These are phyloP conservation scores for Puccinia hordei DNA, from an alignment of 1,284 basidiomycete genomes.

Conservation along the genomic window DNA sequence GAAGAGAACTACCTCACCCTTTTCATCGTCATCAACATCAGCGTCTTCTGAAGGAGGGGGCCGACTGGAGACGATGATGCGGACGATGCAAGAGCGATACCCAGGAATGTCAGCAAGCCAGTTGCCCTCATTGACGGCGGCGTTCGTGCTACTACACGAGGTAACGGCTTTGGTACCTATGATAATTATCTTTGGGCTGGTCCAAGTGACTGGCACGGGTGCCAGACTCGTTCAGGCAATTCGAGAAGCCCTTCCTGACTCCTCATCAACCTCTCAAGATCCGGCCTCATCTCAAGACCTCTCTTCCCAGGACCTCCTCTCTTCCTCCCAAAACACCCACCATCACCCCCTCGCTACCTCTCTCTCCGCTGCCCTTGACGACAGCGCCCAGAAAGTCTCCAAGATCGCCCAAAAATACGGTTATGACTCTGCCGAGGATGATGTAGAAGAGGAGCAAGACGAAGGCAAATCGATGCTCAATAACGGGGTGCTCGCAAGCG, in stretches of 20 bases:
- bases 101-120: conserved; percentile 64
- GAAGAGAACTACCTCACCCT: too few species aligned
- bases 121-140: conserved; percentile 73
- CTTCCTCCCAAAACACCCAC: background rate
- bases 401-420: background rate
- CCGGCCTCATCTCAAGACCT: too few species aligned
- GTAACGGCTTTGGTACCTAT: conserved; percentile 79
- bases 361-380: background rate
- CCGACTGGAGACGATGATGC: background rate
- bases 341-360: background rate
- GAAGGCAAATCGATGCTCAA: background rate
- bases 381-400: background rate
- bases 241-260: background rate
- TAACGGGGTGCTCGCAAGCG: background rate
- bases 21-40: too few species aligned
- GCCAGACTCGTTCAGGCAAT: conserved; percentile 66
- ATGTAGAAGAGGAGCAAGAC: background rate
- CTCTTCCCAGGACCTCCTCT: background rate
- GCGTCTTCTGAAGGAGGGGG: too few species aligned
- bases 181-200: conserved; percentile 72
- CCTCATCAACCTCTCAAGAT: too few species aligned
- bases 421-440: background rate
- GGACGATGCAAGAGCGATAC: background rate
- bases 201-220: conserved; percentile 72
- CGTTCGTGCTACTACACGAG: conserved; percentile 84